A percentile compares a stretch with the other conserved stretches of the same genome.
Evolutionary conservation across 73 alveolate species (phyloP).

Genomic region (Tetrahymena thermophila): DNA sequence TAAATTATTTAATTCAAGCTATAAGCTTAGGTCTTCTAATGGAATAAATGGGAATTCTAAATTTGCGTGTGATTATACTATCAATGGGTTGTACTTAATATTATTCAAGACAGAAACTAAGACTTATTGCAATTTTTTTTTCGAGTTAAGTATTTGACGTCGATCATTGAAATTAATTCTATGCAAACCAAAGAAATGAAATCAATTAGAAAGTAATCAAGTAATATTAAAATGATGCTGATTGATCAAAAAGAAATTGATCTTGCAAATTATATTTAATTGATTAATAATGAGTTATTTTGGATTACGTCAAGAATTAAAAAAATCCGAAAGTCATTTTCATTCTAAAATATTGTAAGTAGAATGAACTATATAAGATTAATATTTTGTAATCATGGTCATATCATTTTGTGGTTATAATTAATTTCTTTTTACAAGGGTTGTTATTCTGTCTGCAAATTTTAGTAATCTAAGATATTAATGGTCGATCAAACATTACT

Average conservation of each 20-base stretch:
- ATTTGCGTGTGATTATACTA: background rate
- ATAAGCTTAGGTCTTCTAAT: background rate
- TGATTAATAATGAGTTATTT: background rate
- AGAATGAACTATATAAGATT: background rate
- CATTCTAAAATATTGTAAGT: background rate
- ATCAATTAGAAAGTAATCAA: background rate
- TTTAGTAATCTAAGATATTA: background rate
- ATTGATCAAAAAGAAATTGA: too few species aligned
- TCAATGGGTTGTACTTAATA: background rate
- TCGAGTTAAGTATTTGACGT: background rate
- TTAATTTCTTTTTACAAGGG: background rate
- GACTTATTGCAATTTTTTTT: background rate
- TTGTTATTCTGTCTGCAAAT: background rate
- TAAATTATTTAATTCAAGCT: background rate
- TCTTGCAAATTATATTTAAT: background rate
- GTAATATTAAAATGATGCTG: background rate
- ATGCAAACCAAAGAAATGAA: background rate
- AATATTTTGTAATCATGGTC: background rate
- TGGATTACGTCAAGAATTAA: background rate
- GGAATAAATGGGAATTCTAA: background rate
- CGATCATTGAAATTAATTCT: background rate
- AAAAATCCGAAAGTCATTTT: background rate
- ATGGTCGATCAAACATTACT: background rate
- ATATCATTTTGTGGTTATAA: background rate
- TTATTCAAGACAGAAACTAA: background rate